These are phyloP conservation scores for Rhododendron griersonianum DNA, from an alignment of 148 eudicot species.

Conservation along the genomic window DNA sequence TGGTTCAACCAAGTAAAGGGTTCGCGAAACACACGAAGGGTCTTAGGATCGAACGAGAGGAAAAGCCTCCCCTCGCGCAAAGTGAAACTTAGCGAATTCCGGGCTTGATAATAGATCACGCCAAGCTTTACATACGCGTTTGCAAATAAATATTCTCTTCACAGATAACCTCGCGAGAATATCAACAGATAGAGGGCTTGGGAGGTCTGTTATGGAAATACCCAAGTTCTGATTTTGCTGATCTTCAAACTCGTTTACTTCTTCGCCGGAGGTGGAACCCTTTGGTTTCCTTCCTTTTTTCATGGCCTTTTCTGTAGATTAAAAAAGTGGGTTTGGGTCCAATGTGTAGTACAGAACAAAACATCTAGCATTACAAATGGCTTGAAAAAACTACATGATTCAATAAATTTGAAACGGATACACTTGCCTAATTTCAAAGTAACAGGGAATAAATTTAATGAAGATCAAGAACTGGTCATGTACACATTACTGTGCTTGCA, in stretches of 20 bases:
- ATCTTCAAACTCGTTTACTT: neutral
- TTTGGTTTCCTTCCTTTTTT: neutral
- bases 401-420: no score
- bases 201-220: neutral
- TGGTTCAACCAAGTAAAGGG: neutral
- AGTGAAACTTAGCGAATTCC: slow-evolving; percentile 1
- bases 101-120: neutral
- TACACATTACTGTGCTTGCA: no score
- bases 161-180: neutral
- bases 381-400: no score
- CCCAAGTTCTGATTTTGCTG: neutral
- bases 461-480: no score
- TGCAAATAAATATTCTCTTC: neutral
- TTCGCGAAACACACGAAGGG: neutral
- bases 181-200: neutral
- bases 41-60: neutral
- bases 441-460: no score
- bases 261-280: neutral
- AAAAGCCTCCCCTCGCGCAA: neutral
- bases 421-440: no score
- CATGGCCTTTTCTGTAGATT: neutral
- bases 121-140: neutral
- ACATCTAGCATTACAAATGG: neutral
- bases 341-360: neutral
- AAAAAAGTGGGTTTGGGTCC: neutral